Percentiles rank a stretch among this genome's conserved stretches.
Conservation (phyloP, 768 basidiomycete genomes). For the Suillus discolor region DNA sequence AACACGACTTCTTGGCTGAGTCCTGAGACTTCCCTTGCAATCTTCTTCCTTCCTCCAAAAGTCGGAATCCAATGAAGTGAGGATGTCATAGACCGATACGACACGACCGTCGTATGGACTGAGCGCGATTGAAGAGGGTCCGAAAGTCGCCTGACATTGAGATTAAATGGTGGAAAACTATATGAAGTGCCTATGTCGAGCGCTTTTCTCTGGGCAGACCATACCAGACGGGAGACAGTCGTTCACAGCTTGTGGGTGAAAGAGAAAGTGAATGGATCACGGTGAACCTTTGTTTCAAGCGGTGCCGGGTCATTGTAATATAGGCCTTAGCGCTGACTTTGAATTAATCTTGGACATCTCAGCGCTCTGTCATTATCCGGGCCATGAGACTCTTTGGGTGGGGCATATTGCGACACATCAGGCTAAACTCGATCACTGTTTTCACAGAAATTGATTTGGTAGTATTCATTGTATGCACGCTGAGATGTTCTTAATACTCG, state of each 20-base stretch:
- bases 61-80: conserved; percentile 54
- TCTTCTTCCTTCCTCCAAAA: conserved; percentile 46
- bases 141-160: not conserved
- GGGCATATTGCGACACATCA: too few relatives aligned
- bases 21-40: conserved; percentile 39
- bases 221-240: not conserved
- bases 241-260: not conserved
- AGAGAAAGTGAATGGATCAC: not conserved
- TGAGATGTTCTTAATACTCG: too few relatives aligned
- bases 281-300: not conserved
- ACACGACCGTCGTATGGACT: not conserved
- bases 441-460: too few relatives aligned
- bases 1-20: conserved; percentile 51
- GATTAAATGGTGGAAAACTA: not conserved
- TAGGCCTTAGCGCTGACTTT: too few relatives aligned
- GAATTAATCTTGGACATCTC: too few relatives aligned
- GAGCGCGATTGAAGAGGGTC: not conserved
- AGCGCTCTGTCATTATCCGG: too few relatives aligned
- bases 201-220: not conserved
- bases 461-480: too few relatives aligned
- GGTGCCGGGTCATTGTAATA: too few relatives aligned
- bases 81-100: conserved; percentile 38
- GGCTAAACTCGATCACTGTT: too few relatives aligned
- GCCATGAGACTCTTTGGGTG: too few relatives aligned
- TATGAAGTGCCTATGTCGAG: not conserved